Conservation (phyloP, 257 asterid species). For the Scutellaria barbata region DNA sequence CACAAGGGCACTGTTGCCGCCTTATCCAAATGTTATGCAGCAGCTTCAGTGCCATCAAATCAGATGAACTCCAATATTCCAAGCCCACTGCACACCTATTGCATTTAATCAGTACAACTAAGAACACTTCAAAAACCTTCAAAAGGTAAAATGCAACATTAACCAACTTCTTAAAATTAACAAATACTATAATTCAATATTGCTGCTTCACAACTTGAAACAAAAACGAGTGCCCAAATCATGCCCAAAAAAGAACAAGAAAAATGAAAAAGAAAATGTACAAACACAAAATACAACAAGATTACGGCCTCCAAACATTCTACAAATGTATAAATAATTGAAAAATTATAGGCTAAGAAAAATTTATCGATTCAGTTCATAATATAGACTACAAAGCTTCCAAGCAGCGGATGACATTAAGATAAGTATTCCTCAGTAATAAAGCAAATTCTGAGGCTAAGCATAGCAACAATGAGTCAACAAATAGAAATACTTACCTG, state of each 20-base stretch:
- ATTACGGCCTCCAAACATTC: neutral
- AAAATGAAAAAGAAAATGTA: no score
- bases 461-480: constrained; percentile 8
- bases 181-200: no score
- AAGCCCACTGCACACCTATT: constrained; percentile 23
- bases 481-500: constrained; percentile 16
- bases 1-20: constrained; percentile 75
- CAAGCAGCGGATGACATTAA: neutral
- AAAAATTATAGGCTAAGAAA: no score
- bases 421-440: constrained; percentile 5
- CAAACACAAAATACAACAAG: neutral
- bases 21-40: constrained; percentile 59
- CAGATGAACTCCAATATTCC: constrained; percentile 18
- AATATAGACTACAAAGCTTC: neutral
- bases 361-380: neutral
- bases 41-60: constrained; percentile 53
- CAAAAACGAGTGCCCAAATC: neutral
- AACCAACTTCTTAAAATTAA: constrained; percentile 17
- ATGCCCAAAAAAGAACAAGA: neutral
- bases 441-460: constrained; percentile 16
- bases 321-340: neutral
- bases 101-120: constrained; percentile 6
- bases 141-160: constrained; percentile 15
- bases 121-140: neutral
- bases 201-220: neutral